Conservation (phyloP, 768 basidiomycete species). For the Clavulina sp. region DNA sequence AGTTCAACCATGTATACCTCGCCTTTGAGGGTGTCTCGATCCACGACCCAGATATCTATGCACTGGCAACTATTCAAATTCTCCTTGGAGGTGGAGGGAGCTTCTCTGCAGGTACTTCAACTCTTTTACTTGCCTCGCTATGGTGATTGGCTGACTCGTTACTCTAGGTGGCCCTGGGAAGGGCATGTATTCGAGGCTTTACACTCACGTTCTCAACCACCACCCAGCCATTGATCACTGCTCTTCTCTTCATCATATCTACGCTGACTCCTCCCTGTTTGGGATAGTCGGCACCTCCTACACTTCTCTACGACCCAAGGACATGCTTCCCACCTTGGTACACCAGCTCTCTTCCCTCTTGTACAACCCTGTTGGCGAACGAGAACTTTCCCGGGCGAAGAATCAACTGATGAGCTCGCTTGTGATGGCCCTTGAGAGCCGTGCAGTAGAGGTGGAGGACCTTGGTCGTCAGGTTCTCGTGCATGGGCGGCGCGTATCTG, state of each 20-base stretch:
- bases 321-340: conserved; percentile 69
- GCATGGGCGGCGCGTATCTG: conserved; percentile 66
- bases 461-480: conserved; percentile 84
- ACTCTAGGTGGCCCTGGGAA: conserved; percentile 79
- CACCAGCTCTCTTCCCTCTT: conserved; percentile 75
- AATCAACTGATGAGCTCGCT: conserved; percentile 87
- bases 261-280: conserved; percentile 84
- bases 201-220: conserved; percentile 90
- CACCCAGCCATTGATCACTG: conserved; percentile 90
- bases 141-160: conserved; percentile 5
- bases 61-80: conserved; percentile 85
- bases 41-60: conserved; percentile 80
- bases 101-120: conserved; percentile 66
- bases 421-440: conserved; percentile 88
- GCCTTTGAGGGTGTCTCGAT: conserved; percentile 85
- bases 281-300: conserved; percentile 78
- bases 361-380: conserved; percentile 40
- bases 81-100: conserved; percentile 89
- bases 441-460: conserved; percentile 72
- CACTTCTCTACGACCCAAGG: conserved; percentile 33
- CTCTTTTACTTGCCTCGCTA: background rate
- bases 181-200: conserved; percentile 96
- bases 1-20: conserved; percentile 87
- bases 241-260: conserved; percentile 94
- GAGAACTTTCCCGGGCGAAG: conserved; percentile 73